These are phyloP conservation scores for Funneliformis mosseae DNA, from an alignment of 192 early-diverging fungal species.

Conservation along the genomic window DNA sequence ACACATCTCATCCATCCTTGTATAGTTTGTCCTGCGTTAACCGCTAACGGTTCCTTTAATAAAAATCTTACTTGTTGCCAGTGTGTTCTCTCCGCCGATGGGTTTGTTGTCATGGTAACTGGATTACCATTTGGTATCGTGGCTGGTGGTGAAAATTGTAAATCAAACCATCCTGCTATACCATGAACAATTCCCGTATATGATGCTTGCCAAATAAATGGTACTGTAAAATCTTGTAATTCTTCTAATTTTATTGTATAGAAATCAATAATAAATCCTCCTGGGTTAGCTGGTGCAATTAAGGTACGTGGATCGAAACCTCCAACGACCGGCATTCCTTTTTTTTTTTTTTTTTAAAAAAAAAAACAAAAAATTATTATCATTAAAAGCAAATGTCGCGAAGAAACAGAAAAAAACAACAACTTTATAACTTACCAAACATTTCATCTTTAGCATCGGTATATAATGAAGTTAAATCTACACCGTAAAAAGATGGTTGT, in stretches of 20 bases:
- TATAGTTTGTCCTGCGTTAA: slow-evolving; percentile 87
- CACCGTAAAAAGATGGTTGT: slow-evolving; percentile 85
- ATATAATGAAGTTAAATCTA: slow-evolving; percentile 87
- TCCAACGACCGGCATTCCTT: slow-evolving; percentile 90
- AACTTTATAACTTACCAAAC: slow-evolving; percentile 59
- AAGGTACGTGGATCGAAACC: slow-evolving; percentile 83
- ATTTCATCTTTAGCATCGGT: slow-evolving; percentile 86
- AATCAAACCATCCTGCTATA: slow-evolving; percentile 97
- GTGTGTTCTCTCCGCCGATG: slow-evolving; percentile 86
- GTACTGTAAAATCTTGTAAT: slow-evolving; percentile 83
- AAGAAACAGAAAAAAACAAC: background rate
- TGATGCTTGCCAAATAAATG: slow-evolving; percentile 74
- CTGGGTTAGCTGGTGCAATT: slow-evolving; percentile 63
- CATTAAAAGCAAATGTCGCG: background rate
- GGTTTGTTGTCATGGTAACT: slow-evolving; percentile 83
- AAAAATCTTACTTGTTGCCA: slow-evolving; percentile 98
- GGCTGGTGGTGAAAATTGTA: slow-evolving; percentile 70
- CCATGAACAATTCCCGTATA: slow-evolving; percentile 95
- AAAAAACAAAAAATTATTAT: background rate
- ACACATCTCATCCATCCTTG: slow-evolving; percentile 84
- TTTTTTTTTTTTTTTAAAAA: background rate
- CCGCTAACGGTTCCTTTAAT: slow-evolving; percentile 90
- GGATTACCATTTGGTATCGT: slow-evolving; percentile 54
- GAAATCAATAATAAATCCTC: slow-evolving; percentile 78
- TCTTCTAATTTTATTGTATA: slow-evolving; percentile 74